phyloP scores from a whole-genome alignment of 202 grass and related monocot species.

The Panicum hallii region DNA sequence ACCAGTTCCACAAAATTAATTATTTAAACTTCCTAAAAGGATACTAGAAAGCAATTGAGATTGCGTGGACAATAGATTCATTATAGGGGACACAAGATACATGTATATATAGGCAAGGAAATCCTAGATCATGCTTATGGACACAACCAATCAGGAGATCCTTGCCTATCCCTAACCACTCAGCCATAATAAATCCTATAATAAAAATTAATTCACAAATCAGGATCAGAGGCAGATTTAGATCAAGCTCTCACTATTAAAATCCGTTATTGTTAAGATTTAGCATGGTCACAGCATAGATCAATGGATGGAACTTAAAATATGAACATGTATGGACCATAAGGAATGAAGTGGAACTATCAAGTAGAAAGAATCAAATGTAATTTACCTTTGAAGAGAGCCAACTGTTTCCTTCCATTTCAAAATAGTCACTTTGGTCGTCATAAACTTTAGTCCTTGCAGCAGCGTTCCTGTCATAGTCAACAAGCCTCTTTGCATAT shows the following conservation, averaged over 20 bases:
- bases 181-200: constrained; percentile 11
- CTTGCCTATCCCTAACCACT: too few species aligned
- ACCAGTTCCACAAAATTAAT: not conserved
- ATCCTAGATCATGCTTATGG: too few species aligned
- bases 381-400: constrained; percentile 77
- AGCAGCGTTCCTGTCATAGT: constrained; percentile 91
- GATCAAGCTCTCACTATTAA: constrained; percentile 8
- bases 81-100: too few species aligned
- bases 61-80: too few species aligned
- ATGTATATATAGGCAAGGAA: too few species aligned
- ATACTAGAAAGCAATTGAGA: not conserved
- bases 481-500: constrained; percentile 94
- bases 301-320: not conserved
- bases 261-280: not conserved
- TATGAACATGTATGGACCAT: constrained; percentile 15
- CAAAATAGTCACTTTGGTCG: constrained; percentile 98
- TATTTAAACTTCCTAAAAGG: constrained; percentile 21
- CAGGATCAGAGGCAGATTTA: not conserved
- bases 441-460: constrained; percentile 98
- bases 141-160: too few species aligned
- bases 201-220: not conserved
- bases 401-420: constrained; percentile 99
- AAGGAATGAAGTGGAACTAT: constrained; percentile 1
- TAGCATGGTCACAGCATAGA: constrained; percentile 19
- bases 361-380: constrained; percentile 30